Evolutionary conservation across 2,329 filamentous ascomycete genomes (phyloP).

Genomic region (Penicillium sp.): DNA sequence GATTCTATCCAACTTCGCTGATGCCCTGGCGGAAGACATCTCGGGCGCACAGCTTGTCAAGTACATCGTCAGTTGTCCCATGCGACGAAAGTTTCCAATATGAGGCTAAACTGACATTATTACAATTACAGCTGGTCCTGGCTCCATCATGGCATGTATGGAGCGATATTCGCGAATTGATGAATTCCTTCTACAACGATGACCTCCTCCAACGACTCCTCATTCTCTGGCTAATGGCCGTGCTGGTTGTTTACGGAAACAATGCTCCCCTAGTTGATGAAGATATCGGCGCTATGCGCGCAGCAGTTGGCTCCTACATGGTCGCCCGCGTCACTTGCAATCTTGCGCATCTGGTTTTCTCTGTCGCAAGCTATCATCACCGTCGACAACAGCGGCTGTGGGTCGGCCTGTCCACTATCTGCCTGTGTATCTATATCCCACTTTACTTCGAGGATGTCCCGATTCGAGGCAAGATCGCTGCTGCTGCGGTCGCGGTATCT

Average conservation of each 20-base stretch:
- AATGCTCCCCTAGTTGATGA: conserved; percentile 52
- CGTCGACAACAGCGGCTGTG: conserved; percentile 52
- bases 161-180: conserved; percentile 55
- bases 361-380: conserved; percentile 54
- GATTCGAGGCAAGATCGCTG: conserved; percentile 47
- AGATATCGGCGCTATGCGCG: conserved; percentile 51
- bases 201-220: conserved; percentile 53
- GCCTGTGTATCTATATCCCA: conserved; percentile 49
- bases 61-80: conserved; percentile 42
- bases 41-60: conserved; percentile 51
- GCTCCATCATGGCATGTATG: conserved; percentile 57
- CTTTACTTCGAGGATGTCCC: conserved; percentile 50
- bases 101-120: not conserved
- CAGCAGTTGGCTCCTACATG: conserved; percentile 53
- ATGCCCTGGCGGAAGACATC: conserved; percentile 53
- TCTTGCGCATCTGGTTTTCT: conserved; percentile 46
- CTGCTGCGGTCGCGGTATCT: conserved; percentile 49
- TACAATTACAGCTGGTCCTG: conserved; percentile 44
- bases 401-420: conserved; percentile 48
- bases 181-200: conserved; percentile 59
- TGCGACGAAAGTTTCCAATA: not conserved
- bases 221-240: conserved; percentile 57
- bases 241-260: conserved; percentile 55
- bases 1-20: conserved; percentile 57
- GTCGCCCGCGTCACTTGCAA: conserved; percentile 49